These are phyloP conservation scores for Aspergillus sp. DNA, from an alignment of 2,329 filamentous ascomycete genomes.

Conservation along the genomic window DNA sequence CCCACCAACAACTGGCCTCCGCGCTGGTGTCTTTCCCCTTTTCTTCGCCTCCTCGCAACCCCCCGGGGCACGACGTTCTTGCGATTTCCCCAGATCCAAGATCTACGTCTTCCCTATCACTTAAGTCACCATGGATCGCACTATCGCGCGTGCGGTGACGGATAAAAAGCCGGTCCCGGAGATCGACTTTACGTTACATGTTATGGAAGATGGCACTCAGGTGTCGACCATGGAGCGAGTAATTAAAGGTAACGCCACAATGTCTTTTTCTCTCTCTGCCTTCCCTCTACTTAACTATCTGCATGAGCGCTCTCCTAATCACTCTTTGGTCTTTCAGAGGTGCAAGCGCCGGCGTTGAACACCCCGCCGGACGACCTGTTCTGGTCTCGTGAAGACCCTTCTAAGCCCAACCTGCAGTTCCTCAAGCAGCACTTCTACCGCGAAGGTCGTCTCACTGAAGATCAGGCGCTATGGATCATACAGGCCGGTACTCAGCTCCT, in stretches of 20 bases:
- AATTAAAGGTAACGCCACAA: slow-evolving; percentile 75
- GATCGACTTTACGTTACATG: slow-evolving; percentile 98
- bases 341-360: slow-evolving; percentile 93
- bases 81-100: slow-evolving; percentile 16
- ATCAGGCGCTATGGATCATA: slow-evolving; percentile 96
- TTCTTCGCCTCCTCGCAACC: slow-evolving; percentile 5
- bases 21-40: slow-evolving; percentile 10
- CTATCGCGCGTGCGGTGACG: slow-evolving; percentile 81
- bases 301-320: slow-evolving; percentile 13
- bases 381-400: slow-evolving; percentile 79
- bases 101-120: slow-evolving; percentile 10
- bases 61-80: slow-evolving; percentile 16
- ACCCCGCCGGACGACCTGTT: slow-evolving; percentile 94
- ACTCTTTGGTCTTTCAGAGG: slow-evolving; percentile 62
- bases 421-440: slow-evolving; percentile 98
- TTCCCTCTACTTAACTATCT: neutral
- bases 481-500: slow-evolving; percentile 83
- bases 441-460: slow-evolving; percentile 93
- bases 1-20: slow-evolving; percentile 10
- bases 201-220: slow-evolving; percentile 95
- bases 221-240: slow-evolving; percentile 95
- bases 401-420: slow-evolving; percentile 90
- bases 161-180: slow-evolving; percentile 95
- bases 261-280: neutral
- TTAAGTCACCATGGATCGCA: slow-evolving; percentile 41